Evolutionary conservation across 305 asterid species (phyloP), one percentile per base, ranked within the genome.

Genomic region (Solanum chacoense): DNA sequence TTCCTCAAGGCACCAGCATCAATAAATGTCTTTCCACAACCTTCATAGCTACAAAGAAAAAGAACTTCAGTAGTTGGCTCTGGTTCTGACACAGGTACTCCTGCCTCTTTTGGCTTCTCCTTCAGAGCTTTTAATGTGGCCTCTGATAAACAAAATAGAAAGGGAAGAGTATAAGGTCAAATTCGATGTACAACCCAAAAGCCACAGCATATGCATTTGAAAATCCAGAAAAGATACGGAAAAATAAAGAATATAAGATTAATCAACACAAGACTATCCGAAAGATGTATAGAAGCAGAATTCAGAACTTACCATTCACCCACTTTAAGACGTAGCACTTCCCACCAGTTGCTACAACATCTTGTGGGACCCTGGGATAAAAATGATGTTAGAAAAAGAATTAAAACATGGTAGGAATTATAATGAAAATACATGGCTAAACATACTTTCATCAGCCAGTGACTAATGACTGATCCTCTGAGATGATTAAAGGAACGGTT

Each of bases 21-120:
- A 78, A 96, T 93, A 90, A 97, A 97, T 45, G 99, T 96, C 93
- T 97, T 97, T 86, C 99, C 99, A 93, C 99, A 97, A 88, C 98
- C 98, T 88, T 95, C 99, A 50, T 94, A 96, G 87, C 98, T 97
- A 92, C 99, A 97, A 89, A 97, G 98, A 91, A 97, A 97, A 90
- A 97, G 96, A 92, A 97, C 98, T 90, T 97, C 99, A 4, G 99
- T 95, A 18, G 99, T 94, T 69, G 98, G 98, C 93, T 97, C 99
- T 38, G 98, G 99, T 93, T 97, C 99, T 12, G 98, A 94, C 83
- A 93, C 97, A 37, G 92, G 92, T 40, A 89, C 79, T 32, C 93
- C 95, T 38, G 96, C 93, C 83, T 95, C 98, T 92, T 90, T 93
- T 24, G 93, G 75, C 91, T 93, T 96, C 88, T 95, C 97, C 93